Evolutionary conservation across 2,329 filamentous ascomycete genomes (phyloP).

Genomic region (Arthrinium puccinioides): DNA sequence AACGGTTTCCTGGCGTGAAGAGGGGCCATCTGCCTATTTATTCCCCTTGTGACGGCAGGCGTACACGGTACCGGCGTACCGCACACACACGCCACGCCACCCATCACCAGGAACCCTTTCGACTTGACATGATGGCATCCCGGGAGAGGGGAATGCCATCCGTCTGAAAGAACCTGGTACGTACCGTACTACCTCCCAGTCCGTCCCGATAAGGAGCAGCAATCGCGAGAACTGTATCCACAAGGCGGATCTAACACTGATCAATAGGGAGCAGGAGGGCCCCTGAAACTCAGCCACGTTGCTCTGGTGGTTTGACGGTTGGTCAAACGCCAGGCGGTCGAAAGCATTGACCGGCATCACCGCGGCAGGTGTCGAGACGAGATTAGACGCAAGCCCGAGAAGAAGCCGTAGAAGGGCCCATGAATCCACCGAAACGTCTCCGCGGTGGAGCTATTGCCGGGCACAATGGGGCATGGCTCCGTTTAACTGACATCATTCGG

Average conservation of each 20-base stretch:
- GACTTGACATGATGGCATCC: no score
- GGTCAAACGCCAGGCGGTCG: no score
- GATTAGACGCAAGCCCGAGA: constrained; percentile 4
- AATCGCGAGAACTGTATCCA: no score
- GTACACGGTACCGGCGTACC: no score
- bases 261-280: background rate
- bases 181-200: no score
- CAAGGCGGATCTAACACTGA: constrained; percentile 3
- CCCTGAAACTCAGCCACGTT: constrained; percentile 4
- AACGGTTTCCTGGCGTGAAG: background rate
- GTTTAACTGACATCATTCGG: constrained; percentile 9
- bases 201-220: no score
- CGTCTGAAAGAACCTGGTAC: no score
- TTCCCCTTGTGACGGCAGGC: constrained; percentile 1
- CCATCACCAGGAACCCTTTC: no score
- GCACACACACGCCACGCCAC: no score
- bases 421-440: constrained; percentile 5
- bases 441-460: constrained; percentile 6
- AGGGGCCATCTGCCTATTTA: constrained; percentile 1
- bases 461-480: constrained; percentile 3
- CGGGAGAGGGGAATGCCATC: no score
- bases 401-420: constrained; percentile 9
- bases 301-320: constrained; percentile 1
- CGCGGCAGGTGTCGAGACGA: background rate
- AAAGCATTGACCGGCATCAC: no score